Conservation (phyloP, 192 early-diverging fungal genomes). For the Gonapodya sp. region DNA sequence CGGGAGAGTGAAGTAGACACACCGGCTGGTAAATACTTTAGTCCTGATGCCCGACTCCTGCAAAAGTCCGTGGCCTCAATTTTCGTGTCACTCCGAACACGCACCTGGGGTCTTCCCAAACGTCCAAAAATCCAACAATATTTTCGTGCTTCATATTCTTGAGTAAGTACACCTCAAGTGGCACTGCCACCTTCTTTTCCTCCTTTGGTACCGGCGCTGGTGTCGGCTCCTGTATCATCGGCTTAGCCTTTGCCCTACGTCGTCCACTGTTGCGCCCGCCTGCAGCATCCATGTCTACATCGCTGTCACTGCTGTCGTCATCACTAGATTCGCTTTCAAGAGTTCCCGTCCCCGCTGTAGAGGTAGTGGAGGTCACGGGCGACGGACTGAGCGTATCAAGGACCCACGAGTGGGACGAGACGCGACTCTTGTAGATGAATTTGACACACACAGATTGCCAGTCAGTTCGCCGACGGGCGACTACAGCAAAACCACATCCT, state of each 20-base stretch:
- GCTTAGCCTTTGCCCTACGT: not conserved
- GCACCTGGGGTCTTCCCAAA: constrained; percentile 18
- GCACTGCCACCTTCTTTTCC: constrained; percentile 33
- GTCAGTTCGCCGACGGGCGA: not conserved
- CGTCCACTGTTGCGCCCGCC: not conserved
- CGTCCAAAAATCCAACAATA: constrained; percentile 50
- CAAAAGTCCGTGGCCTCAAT: too few relatives aligned
- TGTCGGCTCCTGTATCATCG: not conserved
- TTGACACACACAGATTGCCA: not conserved
- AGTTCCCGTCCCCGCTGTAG: too few relatives aligned
- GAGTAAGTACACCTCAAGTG: constrained; percentile 45
- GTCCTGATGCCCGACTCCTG: too few relatives aligned
- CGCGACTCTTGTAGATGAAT: not conserved
- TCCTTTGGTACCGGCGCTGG: constrained; percentile 37
- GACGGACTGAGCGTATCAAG: not conserved
- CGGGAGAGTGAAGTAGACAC: too few relatives aligned
- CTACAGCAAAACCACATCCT: not conserved
- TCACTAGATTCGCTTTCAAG: not conserved
- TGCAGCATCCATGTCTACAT: not conserved
- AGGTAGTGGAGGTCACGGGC: too few relatives aligned
- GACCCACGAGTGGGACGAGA: constrained; percentile 9
- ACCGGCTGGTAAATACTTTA: too few relatives aligned
- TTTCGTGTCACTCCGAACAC: too few relatives aligned
- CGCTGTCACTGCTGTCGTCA: not conserved
- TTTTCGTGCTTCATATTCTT: constrained; percentile 43